Conservation (phyloP, 768 basidiomycete genomes). For the Hygrophorus russula region DNA sequence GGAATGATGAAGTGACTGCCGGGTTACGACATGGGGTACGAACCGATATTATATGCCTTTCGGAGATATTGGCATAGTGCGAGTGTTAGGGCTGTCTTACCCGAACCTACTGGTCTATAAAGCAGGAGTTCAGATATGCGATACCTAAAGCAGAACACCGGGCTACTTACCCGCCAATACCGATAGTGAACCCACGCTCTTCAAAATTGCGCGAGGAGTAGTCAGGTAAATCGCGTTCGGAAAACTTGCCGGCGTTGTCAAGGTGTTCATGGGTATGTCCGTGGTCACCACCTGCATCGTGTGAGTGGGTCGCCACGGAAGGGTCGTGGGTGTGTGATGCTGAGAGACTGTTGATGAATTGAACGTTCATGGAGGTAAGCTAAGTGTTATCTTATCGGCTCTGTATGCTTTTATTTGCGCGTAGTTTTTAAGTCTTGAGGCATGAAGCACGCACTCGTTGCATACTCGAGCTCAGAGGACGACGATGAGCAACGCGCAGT, state of each 20-base stretch:
- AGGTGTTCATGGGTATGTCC: constrained; percentile 94
- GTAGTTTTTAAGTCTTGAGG: not conserved
- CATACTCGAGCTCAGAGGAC: not conserved
- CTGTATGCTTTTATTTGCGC: too few relatives aligned
- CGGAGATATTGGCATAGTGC: constrained; percentile 79
- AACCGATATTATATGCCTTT: constrained; percentile 85
- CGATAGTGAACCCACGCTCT: constrained; percentile 92
- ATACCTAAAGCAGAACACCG: not conserved
- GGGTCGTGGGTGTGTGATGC: constrained; percentile 39
- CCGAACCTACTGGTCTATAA: constrained; percentile 88
- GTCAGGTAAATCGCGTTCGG: constrained; percentile 88
- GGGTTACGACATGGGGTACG: constrained; percentile 12
- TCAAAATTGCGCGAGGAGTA: constrained; percentile 75
- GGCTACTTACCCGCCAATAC: constrained; percentile 83
- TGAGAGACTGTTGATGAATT: constrained; percentile 63
- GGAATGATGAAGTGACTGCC: constrained; percentile 2
- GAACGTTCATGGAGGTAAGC: constrained; percentile 41
- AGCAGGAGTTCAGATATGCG: not conserved
- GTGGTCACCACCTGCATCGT: constrained; percentile 64
- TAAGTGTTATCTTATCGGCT: not conserved
- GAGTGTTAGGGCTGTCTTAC: constrained; percentile 91
- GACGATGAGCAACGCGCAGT: not conserved
- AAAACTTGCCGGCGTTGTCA: constrained; percentile 84
- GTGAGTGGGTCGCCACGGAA: constrained; percentile 24
- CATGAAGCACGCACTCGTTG: not conserved